Percentiles rank a stretch among this genome's conserved stretches.
Conservation (phyloP, 2,329 filamentous ascomycete species). For the Fusarium sp. region DNA sequence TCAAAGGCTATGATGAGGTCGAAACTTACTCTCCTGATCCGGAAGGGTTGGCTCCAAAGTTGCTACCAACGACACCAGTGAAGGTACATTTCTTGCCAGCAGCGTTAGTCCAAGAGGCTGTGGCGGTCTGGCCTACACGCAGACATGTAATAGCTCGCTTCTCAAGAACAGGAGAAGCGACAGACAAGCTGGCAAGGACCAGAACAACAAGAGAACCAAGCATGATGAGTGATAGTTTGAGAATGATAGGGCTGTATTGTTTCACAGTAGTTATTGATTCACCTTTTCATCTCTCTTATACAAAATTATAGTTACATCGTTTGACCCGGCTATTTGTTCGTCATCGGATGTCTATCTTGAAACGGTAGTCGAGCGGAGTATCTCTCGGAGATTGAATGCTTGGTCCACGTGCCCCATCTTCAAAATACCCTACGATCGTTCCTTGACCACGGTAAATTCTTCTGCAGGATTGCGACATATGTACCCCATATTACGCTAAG, state of each 20-base stretch:
- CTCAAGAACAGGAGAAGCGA: slow-evolving; percentile 24
- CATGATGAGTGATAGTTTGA: slow-evolving; percentile 3
- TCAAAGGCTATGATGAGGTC: fast-evolving
- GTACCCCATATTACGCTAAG: not conserved
- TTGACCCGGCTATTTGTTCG: slow-evolving; percentile 15
- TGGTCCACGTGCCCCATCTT: not conserved
- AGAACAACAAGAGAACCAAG: slow-evolving; percentile 17
- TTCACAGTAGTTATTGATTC: not conserved
- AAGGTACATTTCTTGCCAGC: slow-evolving; percentile 57
- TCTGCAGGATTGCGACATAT: not conserved
- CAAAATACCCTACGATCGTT: not conserved
- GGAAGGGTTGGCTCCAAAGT: slow-evolving; percentile 57
- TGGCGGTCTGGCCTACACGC: slow-evolving; percentile 50
- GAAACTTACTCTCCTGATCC: slow-evolving; percentile 56
- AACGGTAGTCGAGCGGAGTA: slow-evolving; percentile 35
- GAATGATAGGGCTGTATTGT: fast-evolving
- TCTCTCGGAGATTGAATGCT: slow-evolving; percentile 28
- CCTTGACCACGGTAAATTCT: not conserved
- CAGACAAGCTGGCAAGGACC: slow-evolving; percentile 10
- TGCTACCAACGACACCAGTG: slow-evolving; percentile 58
- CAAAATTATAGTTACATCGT: not conserved
- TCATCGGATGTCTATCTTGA: slow-evolving; percentile 38
- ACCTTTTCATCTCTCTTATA: not conserved
- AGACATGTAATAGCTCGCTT: slow-evolving; percentile 40
- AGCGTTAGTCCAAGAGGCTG: slow-evolving; percentile 59